Percentiles rank a stretch among this genome's conserved stretches.
Conservation (phyloP, 768 basidiomycete species). For the Termitomyces sp. region DNA sequence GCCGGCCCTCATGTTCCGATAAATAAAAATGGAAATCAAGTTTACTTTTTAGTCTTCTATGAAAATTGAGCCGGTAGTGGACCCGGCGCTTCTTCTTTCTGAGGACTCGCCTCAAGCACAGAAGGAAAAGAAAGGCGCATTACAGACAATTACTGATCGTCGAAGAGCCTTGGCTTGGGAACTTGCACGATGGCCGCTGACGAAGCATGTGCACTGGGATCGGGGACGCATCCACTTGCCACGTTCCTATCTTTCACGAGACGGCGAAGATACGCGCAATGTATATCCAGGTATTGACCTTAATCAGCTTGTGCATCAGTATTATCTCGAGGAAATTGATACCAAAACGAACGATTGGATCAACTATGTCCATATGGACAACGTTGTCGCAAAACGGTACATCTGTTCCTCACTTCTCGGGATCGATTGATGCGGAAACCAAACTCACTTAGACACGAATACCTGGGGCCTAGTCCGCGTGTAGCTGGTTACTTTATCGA, state of each 20-base stretch:
- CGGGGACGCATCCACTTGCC: conserved; percentile 32
- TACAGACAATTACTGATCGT: conserved; percentile 21
- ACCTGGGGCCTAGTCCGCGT: conserved; percentile 36
- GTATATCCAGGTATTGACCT: conserved; percentile 27
- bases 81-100: conserved; percentile 11
- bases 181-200: conserved; percentile 33
- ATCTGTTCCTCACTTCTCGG: neutral
- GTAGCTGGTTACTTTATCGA: conserved; percentile 36
- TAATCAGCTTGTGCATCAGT: conserved; percentile 29
- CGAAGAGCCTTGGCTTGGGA: conserved; percentile 32
- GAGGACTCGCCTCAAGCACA: conserved; percentile 15
- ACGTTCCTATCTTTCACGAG: conserved; percentile 28
- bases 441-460: conserved; percentile 29
- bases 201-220: conserved; percentile 23
- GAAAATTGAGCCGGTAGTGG: conserved; percentile 10
- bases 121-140: conserved; percentile 19
- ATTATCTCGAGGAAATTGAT: conserved; percentile 17
- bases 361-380: conserved; percentile 30
- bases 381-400: conserved; percentile 24
- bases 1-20: neutral
- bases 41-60: neutral
- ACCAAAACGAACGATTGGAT: conserved; percentile 12
- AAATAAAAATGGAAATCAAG: neutral
- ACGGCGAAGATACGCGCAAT: conserved; percentile 27
- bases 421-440: neutral